Base-by-base conservation (phyloP, 2,329 filamentous ascomycete genomes). In the Fusarium metavorans region DNA sequence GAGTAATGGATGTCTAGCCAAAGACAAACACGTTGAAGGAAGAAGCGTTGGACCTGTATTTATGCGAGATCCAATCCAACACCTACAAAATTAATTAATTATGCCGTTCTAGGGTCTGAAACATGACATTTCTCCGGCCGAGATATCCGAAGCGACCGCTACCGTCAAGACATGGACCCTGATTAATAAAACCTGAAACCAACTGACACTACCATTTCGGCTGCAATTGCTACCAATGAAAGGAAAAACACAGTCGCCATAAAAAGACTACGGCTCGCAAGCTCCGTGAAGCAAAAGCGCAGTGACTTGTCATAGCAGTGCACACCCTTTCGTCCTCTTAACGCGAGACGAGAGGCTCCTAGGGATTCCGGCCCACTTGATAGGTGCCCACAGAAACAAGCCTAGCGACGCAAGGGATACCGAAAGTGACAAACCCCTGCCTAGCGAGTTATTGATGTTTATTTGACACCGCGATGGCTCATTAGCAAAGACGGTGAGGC, bases 81-180 rank as follows among this genome's bases (percentile, higher is more conserved):
- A 10, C 3, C 37, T 39, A 45, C 20, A 18, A 20, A 16, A 57
- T 68, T 20, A 20, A 20, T 20, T 25, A 65, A 65, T 72, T 74
- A 65, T 68, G 59, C 71, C 71, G 68, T 60, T 35, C 30, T 65
- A 43, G 71, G 71, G 68, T 72, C n/a, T 74, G 71, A 74, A 74
- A 74, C 71, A 64, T 20, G 18, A 4, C 16, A 74, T 59, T 73
- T 73, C 59, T 73, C 71, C 71, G 71, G 35, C 70, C 54, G 54
- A 57, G 54, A 57, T 57, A 57, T 14, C 54, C 54, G 54, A 37
- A 10, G 16, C 27, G 25, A 54, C 13, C 25, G 25, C 23, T 52
- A 30, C 23, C 18, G 37, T 41, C 18, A 20, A 52, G 25, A 52
- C 45, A 50, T 16, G 45, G 50, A 32, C n/a, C 50, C 32, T 57